phyloP scores from a whole-genome alignment of 352 stramenopile species.

The Pythium scleroteichum region DNA sequence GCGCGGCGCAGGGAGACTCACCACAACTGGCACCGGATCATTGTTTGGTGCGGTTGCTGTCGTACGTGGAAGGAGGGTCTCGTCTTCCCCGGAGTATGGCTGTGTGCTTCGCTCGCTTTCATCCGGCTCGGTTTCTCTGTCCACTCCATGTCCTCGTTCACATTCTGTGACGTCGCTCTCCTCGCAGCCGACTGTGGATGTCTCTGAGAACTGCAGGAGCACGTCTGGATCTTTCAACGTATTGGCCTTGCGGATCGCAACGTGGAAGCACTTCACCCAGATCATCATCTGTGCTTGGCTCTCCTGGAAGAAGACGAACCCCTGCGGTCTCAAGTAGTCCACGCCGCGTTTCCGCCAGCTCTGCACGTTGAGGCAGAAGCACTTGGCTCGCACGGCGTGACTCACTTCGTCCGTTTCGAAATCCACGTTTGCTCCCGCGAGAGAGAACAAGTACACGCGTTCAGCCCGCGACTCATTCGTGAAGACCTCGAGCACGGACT shows the following conservation, averaged over 20 bases:
- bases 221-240: not conserved
- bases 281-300: constrained; percentile 64
- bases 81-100: not conserved
- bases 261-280: constrained; percentile 80
- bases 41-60: too few relatives aligned
- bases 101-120: constrained; percentile 8
- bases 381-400: constrained; percentile 74
- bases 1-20: not conserved
- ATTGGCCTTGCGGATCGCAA: constrained; percentile 56
- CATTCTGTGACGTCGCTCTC: constrained; percentile 19
- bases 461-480: constrained; percentile 53
- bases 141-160: constrained; percentile 11
- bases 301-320: constrained; percentile 77
- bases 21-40: not conserved
- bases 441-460: constrained; percentile 62
- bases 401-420: constrained; percentile 67
- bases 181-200: constrained; percentile 21
- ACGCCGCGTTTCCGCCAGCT: constrained; percentile 73
- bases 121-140: constrained; percentile 7
- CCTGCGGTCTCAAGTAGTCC: constrained; percentile 54
- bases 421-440: constrained; percentile 50
- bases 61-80: not conserved
- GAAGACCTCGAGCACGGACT: constrained; percentile 65
- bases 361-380: constrained; percentile 69
- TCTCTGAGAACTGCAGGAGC: constrained; percentile 38